Percentiles rank a stretch among this genome's conserved stretches.
phyloP scores from a whole-genome alignment of 306 rosid genomes.

The Dalbergia cochinchinensis region DNA sequence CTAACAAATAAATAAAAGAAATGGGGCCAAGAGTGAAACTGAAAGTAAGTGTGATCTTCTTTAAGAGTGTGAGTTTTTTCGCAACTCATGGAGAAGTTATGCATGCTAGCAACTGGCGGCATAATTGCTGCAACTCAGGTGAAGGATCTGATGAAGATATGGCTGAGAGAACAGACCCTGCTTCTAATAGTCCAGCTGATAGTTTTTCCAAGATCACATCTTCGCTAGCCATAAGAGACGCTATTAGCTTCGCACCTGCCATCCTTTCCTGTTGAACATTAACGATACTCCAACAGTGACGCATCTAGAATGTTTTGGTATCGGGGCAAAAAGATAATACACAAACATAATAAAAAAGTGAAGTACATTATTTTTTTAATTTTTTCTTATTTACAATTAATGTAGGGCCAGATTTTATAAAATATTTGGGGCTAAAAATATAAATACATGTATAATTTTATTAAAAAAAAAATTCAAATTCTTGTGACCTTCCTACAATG shows the following conservation, averaged over 20 bases:
- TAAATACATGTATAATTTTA: too few relatives aligned
- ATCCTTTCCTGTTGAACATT: constrained; percentile 74
- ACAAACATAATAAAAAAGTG: too few relatives aligned
- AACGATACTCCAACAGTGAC: not conserved
- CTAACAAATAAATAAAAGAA: not conserved
- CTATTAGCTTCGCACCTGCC: constrained; percentile 88
- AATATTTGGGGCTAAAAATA: too few relatives aligned
- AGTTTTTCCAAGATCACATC: constrained; percentile 76
- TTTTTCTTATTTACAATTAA: too few relatives aligned
- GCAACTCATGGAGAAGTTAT: constrained; percentile 60
- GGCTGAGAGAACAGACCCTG: constrained; percentile 68
- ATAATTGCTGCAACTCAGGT: constrained; percentile 64
- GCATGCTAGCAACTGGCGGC: constrained; percentile 81
- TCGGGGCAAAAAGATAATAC: too few relatives aligned
- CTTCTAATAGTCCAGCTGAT: constrained; percentile 72
- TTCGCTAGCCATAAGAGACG: constrained; percentile 88
- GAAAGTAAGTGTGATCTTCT: not conserved
- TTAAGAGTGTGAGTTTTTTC: not conserved
- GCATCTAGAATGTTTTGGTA: too few relatives aligned
- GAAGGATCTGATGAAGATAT: constrained; percentile 72
- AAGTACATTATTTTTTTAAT: too few relatives aligned
- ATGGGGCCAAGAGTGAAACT: not conserved
- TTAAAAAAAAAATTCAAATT: too few relatives aligned
- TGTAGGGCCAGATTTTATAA: too few relatives aligned
- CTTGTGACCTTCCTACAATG: too few relatives aligned